Evolutionary conservation across 495 filamentous ascomycete species (phyloP).

Genomic region (Tuber melanosporum): DNA sequence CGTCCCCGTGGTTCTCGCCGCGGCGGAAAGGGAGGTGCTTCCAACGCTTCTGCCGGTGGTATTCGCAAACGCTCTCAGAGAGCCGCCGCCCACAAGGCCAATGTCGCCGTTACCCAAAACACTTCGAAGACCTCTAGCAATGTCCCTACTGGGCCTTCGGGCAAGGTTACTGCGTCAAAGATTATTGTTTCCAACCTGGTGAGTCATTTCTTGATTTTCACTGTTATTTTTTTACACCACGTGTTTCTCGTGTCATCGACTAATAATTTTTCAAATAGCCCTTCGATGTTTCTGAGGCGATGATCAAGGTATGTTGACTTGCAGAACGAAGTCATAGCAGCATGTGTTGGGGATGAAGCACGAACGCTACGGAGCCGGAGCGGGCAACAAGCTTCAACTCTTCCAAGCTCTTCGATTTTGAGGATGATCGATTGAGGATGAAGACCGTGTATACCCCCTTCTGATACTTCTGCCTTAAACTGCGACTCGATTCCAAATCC

Average conservation of each 20-base stretch:
- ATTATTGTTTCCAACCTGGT: slow-evolving; percentile 97
- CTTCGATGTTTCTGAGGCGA: slow-evolving; percentile 82
- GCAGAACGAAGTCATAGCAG: slow-evolving; percentile 41
- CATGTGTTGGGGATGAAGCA: slow-evolving; percentile 44
- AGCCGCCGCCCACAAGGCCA: slow-evolving; percentile 40
- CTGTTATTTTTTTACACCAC: background rate
- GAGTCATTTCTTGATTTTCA: slow-evolving; percentile 44
- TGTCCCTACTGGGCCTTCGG: slow-evolving; percentile 57
- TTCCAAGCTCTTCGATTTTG: slow-evolving; percentile 25
- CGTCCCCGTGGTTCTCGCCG: slow-evolving; percentile 54
- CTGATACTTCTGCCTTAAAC: slow-evolving; percentile 32
- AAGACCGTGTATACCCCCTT: slow-evolving; percentile 25
- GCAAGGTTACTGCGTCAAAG: slow-evolving; percentile 68
- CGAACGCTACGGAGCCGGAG: slow-evolving; percentile 41
- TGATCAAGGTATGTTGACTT: slow-evolving; percentile 98
- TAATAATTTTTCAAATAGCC: slow-evolving; percentile 60
- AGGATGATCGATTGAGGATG: slow-evolving; percentile 24
- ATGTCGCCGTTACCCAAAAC: slow-evolving; percentile 49
- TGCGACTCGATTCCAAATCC: slow-evolving; percentile 30
- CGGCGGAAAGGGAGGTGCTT: slow-evolving; percentile 51
- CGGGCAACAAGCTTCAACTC: slow-evolving; percentile 30
- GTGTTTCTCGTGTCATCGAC: slow-evolving; percentile 31
- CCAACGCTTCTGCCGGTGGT: slow-evolving; percentile 69
- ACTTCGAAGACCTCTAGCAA: slow-evolving; percentile 57
- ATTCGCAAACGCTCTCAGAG: slow-evolving; percentile 60